Conservation (phyloP, 306 rosid species). For the Delonix regia region DNA sequence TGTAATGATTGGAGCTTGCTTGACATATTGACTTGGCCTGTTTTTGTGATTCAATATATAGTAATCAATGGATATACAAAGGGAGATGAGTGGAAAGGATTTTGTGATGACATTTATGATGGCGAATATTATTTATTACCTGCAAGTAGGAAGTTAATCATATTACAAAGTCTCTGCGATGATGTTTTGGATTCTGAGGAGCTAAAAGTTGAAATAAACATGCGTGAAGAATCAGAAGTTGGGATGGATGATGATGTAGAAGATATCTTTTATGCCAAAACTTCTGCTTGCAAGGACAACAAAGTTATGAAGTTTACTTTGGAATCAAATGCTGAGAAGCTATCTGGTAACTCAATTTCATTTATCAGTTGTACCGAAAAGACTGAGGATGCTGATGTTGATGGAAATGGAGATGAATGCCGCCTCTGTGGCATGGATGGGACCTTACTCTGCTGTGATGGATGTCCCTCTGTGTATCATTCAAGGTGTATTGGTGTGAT, state of each 20-base stretch:
- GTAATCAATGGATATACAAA: constrained; percentile 63
- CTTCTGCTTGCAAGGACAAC: constrained; percentile 69
- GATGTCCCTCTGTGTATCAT: constrained; percentile 98
- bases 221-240: constrained; percentile 78
- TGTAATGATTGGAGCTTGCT: constrained; percentile 83
- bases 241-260: constrained; percentile 74
- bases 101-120: constrained; percentile 61
- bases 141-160: constrained; percentile 67
- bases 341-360: constrained; percentile 41
- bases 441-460: constrained; percentile 94
- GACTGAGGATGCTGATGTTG: constrained; percentile 58
- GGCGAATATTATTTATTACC: constrained; percentile 76
- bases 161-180: constrained; percentile 85
- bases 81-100: constrained; percentile 73
- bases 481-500: constrained; percentile 93
- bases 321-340: constrained; percentile 42
- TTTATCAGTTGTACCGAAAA: constrained; percentile 44
- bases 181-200: constrained; percentile 74
- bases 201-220: constrained; percentile 72
- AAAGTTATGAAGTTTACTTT: constrained; percentile 53
- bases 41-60: constrained; percentile 68
- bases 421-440: constrained; percentile 99
- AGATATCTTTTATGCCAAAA: constrained; percentile 56
- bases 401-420: constrained; percentile 87
- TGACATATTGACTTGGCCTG: constrained; percentile 91